Evolutionary conservation across 768 basidiomycete genomes (phyloP).

Genomic region (Boletus barrowsii): DNA sequence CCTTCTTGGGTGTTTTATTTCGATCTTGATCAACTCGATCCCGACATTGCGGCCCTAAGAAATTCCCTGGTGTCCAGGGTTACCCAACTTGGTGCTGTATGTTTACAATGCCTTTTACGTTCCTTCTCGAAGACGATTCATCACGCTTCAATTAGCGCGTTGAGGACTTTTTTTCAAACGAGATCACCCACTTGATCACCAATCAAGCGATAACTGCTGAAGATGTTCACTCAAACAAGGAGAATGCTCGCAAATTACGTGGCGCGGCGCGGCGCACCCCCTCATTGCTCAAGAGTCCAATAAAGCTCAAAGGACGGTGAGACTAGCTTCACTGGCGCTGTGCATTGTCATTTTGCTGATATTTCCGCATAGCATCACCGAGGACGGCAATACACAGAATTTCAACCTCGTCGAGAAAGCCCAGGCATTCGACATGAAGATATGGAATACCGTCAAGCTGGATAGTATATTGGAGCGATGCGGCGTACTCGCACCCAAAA

Average conservation of each 20-base stretch:
- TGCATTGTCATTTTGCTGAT: background rate
- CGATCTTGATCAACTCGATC: slow-evolving; percentile 54
- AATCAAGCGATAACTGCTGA: slow-evolving; percentile 43
- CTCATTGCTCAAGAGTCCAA: slow-evolving; percentile 57
- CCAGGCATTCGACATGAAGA: slow-evolving; percentile 69
- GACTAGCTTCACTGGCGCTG: slow-evolving; percentile 12
- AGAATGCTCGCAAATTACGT: slow-evolving; percentile 50
- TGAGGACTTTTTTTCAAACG: slow-evolving; percentile 84
- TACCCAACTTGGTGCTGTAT: slow-evolving; percentile 70
- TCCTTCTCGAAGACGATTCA: slow-evolving; percentile 1
- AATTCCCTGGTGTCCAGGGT: slow-evolving; percentile 54
- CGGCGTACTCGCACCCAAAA: slow-evolving; percentile 35
- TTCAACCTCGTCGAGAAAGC: slow-evolving; percentile 66
- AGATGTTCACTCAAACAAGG: slow-evolving; percentile 52
- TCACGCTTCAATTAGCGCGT: slow-evolving; percentile 52
- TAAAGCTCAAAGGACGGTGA: slow-evolving; percentile 59
- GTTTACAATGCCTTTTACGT: slow-evolving; percentile 30
- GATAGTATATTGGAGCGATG: slow-evolving; percentile 72
- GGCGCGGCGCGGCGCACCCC: slow-evolving; percentile 21
- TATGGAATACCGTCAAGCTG: slow-evolving; percentile 78
- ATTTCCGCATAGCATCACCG: slow-evolving; percentile 22
- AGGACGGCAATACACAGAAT: slow-evolving; percentile 31
- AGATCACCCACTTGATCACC: slow-evolving; percentile 86
- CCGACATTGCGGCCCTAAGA: slow-evolving; percentile 34
- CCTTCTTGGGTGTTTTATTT: slow-evolving; percentile 84